phyloP scores from a whole-genome alignment of 129 eudicot species.

The Solidago caesia region DNA sequence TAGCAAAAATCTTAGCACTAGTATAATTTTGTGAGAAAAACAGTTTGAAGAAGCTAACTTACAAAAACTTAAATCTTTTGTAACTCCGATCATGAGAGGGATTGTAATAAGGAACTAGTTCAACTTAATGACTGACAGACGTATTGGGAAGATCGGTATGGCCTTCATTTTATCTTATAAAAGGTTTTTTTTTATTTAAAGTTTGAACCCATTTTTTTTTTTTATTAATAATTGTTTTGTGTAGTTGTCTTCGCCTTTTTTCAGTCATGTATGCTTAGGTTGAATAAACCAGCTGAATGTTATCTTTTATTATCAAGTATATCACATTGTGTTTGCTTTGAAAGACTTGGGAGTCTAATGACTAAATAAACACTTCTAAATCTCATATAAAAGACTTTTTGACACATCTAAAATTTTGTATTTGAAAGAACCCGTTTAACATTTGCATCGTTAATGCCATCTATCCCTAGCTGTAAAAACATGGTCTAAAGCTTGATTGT shows the following conservation, averaged over 20 bases:
- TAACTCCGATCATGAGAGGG: conserved; percentile 24
- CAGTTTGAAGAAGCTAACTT: conserved; percentile 24
- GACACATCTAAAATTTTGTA: not conserved
- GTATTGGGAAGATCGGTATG: conserved; percentile 30
- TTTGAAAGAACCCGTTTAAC: not conserved
- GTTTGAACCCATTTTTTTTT: not conserved
- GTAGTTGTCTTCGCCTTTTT: not conserved
- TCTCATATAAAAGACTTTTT: not conserved
- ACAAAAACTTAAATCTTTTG: conserved; percentile 18
- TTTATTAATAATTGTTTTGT: not conserved
- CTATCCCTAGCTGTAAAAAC: not conserved
- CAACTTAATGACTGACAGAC: conserved; percentile 31
- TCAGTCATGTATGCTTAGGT: conserved; percentile 20
- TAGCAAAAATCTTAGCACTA: conserved; percentile 18
- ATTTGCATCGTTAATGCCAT: not conserved
- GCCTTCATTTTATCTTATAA: conserved; percentile 4
- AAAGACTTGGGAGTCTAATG: conserved; percentile 3
- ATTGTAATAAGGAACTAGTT: conserved; percentile 21
- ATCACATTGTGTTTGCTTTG: not conserved
- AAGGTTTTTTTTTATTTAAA: not conserved
- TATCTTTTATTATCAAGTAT: conserved; percentile 13
- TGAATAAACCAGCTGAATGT: conserved; percentile 2
- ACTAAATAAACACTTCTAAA: not conserved
- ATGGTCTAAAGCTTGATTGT: not conserved
- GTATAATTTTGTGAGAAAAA: conserved; percentile 19